Conservation (phyloP, 371 early-diverging fungal species). For the Mucor racemosus region DNA sequence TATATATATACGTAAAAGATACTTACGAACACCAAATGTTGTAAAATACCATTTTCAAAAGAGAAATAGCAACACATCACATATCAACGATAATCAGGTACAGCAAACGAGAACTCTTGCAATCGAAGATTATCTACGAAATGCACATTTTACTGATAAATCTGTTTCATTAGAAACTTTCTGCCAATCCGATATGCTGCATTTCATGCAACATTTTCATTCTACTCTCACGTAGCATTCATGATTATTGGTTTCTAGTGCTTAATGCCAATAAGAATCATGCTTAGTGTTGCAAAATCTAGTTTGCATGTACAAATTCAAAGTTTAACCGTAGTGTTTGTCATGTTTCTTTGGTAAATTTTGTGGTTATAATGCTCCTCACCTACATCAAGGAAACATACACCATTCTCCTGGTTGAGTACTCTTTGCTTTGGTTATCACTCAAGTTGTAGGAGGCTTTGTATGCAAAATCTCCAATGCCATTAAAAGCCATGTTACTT, state of each 20-base stretch:
- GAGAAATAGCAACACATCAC: too few relatives aligned
- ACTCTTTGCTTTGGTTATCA: slow-evolving; percentile 39
- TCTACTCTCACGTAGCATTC: slow-evolving; percentile 46
- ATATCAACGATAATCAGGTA: too few relatives aligned
- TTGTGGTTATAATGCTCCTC: slow-evolving; percentile 50
- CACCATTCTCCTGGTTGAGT: slow-evolving; percentile 55
- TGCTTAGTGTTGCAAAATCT: slow-evolving; percentile 54
- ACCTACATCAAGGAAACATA: slow-evolving; percentile 47
- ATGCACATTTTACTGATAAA: too few relatives aligned
- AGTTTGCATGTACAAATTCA: slow-evolving; percentile 51
- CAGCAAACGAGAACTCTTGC: too few relatives aligned
- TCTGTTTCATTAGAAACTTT: background rate
- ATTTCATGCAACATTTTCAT: slow-evolving; percentile 12
- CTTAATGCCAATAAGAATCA: slow-evolving; percentile 56
- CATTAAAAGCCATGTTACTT: slow-evolving; percentile 27
- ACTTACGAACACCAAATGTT: too few relatives aligned
- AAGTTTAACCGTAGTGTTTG: slow-evolving; percentile 34
- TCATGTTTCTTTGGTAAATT: slow-evolving; percentile 48
- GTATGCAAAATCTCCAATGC: slow-evolving; percentile 53
- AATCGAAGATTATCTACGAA: background rate
- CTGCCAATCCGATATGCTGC: slow-evolving; percentile 8
- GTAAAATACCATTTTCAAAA: too few relatives aligned
- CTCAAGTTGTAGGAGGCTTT: slow-evolving; percentile 46
- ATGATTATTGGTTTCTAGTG: slow-evolving; percentile 54
- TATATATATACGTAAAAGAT: too few relatives aligned